Percentiles rank a stretch among this genome's conserved stretches.
Conservation (phyloP, 768 basidiomycete genomes). For the Leucogyrophana mollusca region DNA sequence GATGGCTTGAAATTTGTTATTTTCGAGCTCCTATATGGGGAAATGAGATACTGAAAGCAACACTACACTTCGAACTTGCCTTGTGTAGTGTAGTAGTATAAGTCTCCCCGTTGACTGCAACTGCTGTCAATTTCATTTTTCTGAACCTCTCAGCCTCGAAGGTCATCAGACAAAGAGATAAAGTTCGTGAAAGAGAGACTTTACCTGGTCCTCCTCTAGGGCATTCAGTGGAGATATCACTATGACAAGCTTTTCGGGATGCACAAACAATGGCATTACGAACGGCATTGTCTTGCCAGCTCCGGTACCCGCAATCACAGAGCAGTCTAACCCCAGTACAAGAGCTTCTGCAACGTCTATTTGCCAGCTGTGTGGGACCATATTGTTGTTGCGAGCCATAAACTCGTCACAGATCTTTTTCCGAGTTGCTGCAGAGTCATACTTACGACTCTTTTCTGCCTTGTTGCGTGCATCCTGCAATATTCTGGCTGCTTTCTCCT, state of each 20-base stretch:
- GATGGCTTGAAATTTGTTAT: constrained; percentile 28
- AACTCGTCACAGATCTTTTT: constrained; percentile 8
- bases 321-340: constrained; percentile 9
- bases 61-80: constrained; percentile 16
- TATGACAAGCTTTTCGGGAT: constrained; percentile 6
- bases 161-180: neutral
- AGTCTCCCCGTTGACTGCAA: constrained; percentile 36
- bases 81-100: constrained; percentile 24
- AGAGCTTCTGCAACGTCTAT: constrained; percentile 12
- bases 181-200: neutral
- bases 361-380: constrained; percentile 10
- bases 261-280: constrained; percentile 14
- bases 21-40: constrained; percentile 1
- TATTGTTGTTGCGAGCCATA: neutral
- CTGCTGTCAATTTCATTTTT: constrained; percentile 25
- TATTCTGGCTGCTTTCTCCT: neutral
- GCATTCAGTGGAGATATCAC: constrained; percentile 19
- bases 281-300: constrained; percentile 22
- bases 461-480: neutral
- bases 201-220: constrained; percentile 19
- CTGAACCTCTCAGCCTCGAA: constrained; percentile 27
- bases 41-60: neutral
- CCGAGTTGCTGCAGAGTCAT: constrained; percentile 8
- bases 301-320: constrained; percentile 12
- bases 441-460: neutral